These are phyloP conservation scores for Phylloporus sp. DNA, from an alignment of 768 basidiomycete species.

Conservation along the genomic window DNA sequence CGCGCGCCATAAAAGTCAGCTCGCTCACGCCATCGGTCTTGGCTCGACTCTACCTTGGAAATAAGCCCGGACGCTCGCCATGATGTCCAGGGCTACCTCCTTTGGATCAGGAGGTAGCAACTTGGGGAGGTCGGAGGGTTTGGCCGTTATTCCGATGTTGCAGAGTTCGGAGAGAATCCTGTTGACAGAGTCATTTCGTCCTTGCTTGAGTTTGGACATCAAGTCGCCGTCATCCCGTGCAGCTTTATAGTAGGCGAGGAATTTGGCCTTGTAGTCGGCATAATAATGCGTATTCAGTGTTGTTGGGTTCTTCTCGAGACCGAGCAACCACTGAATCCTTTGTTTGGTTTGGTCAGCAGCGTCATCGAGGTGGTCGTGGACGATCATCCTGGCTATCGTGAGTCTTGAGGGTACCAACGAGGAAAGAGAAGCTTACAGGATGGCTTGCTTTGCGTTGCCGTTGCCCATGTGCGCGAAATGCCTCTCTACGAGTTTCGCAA, in stretches of 20 bases:
- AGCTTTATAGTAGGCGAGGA: slow-evolving; percentile 45
- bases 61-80: slow-evolving; percentile 69
- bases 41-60: slow-evolving; percentile 56
- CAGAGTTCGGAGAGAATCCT: slow-evolving; percentile 22
- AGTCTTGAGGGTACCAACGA: not conserved
- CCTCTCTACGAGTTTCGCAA: slow-evolving; percentile 38
- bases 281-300: slow-evolving; percentile 52
- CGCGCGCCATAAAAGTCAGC: not conserved
- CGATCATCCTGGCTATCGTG: slow-evolving; percentile 35
- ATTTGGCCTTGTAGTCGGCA: slow-evolving; percentile 45
- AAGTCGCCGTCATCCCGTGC: slow-evolving; percentile 11
- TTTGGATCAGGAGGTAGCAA: slow-evolving; percentile 47
- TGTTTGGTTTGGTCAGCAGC: slow-evolving; percentile 37
- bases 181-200: slow-evolving; percentile 13
- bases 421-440: slow-evolving; percentile 33
- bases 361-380: slow-evolving; percentile 46
- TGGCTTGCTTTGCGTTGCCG: slow-evolving; percentile 46
- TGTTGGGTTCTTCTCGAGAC: slow-evolving; percentile 45
- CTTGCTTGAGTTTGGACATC: slow-evolving; percentile 1
- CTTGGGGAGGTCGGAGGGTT: slow-evolving; percentile 42
- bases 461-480: slow-evolving; percentile 53
- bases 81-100: slow-evolving; percentile 56
- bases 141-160: slow-evolving; percentile 28
- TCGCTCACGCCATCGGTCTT: not conserved
- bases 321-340: slow-evolving; percentile 45